Conservation (phyloP, 768 basidiomycete species). For the Fomitopsis serialis region DNA sequence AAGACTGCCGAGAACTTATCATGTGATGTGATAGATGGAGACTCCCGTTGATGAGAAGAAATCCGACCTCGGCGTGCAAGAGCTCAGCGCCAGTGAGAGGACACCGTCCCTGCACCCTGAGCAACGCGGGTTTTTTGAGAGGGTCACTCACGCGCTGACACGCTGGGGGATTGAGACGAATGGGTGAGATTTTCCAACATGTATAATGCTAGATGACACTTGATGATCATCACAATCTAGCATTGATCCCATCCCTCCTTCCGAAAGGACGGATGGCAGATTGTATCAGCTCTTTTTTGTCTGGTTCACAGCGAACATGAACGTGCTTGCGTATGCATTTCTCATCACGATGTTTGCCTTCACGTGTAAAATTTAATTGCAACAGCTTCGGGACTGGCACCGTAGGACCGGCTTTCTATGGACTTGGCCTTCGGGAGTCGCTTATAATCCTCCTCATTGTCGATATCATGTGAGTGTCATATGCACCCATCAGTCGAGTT, state of each 20-base stretch:
- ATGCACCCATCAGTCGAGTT: background rate
- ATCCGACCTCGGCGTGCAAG: background rate
- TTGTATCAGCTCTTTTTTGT: constrained; percentile 65
- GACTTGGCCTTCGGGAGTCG: constrained; percentile 38
- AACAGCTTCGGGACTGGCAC: constrained; percentile 44
- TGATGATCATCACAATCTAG: constrained; percentile 21
- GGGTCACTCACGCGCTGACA: constrained; percentile 22
- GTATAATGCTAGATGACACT: background rate
- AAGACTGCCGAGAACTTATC: too few species aligned
- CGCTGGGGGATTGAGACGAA: constrained; percentile 37
- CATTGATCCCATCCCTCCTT: constrained; percentile 45
- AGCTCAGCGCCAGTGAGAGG: background rate
- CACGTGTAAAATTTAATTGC: background rate
- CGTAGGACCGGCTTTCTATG: constrained; percentile 45
- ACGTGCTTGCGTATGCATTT: constrained; percentile 46
- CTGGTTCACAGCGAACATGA: constrained; percentile 70
- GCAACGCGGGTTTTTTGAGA: background rate
- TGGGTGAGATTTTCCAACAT: constrained; percentile 22
- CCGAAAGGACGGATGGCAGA: constrained; percentile 49
- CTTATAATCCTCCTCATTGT: constrained; percentile 35
- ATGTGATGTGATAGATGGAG: background rate
- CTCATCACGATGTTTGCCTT: background rate
- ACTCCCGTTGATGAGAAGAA: background rate
- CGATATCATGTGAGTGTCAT: constrained; percentile 36
- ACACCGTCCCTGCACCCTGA: background rate